Evolutionary conservation across 768 basidiomycete species (phyloP), one percentile per base, ranked within the genome.

Genomic region (Lactarius akahatsu): DNA sequence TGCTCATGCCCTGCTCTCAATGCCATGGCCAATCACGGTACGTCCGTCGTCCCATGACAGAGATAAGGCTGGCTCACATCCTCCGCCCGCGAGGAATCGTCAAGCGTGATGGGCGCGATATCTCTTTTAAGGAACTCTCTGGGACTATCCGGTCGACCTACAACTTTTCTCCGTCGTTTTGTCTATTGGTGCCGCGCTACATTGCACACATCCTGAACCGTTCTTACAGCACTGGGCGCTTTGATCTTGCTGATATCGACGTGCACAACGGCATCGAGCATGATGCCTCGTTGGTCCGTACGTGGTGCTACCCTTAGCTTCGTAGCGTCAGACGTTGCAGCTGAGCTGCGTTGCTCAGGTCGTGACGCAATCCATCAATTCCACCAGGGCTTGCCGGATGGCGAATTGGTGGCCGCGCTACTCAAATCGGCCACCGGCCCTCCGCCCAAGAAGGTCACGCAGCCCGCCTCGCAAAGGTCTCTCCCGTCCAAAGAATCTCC

Each of bases 1-100:
- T 84, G 84, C 67, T 83, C 86, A 1, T 92, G 91, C 69, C 91
- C 91, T 1, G 90, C 83, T 13, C 74, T 93, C 65, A 92, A 94
- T 70, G 88, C 89, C 0, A 79, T 94, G 83, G 90, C 91, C 8
- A 93, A 93, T 73, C 91, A 92, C 67, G 91, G 91, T 91, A 54
- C 30, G 66, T 16, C 28, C 60, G 10, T 32, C 28, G 23, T 28
- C 43, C 20, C 28, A 52, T 40, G 36, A n/a, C 34, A 3, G 20
- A 3, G 20, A 45, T 8, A n/a, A 2, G 43, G n/a, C 45, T 23
- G 10, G n/a, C 45, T 47, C n/a, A 47, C 2, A 5, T 18, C 10
- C n/a, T 36, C n/a, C 26, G 8, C 28, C 38, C 32, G 2, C 2
- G 47, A 78, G 78, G 77, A 20, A 80, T 85, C 60, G 59, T 85